A percentile compares a stretch with the other conserved stretches of the same genome.
These are phyloP conservation scores for Gynochthodes officinalis DNA, from an alignment of 257 asterid genomes.

Conservation along the genomic window DNA sequence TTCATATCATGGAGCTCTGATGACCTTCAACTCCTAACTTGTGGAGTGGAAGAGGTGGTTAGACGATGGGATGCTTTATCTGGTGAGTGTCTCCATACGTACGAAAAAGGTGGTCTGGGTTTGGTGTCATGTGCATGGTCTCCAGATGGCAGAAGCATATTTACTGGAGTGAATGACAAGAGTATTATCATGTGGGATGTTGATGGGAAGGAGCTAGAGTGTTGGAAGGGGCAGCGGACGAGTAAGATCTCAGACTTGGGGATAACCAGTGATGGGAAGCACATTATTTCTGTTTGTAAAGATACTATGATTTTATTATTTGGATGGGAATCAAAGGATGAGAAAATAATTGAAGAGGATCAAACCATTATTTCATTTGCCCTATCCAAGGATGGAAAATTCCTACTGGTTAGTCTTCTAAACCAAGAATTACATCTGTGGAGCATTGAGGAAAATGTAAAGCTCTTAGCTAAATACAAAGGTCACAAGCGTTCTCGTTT, in stretches of 20 bases:
- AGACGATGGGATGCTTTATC: conserved; percentile 75
- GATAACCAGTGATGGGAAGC: conserved; percentile 57
- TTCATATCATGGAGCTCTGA: conserved; percentile 84
- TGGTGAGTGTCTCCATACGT: conserved; percentile 70
- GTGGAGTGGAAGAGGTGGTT: conserved; percentile 81
- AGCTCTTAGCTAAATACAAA: conserved; percentile 62
- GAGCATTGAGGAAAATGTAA: conserved; percentile 58
- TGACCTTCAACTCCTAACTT: conserved; percentile 70
- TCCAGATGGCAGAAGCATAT: conserved; percentile 62
- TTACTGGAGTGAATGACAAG: conserved; percentile 72
- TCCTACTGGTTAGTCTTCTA: conserved; percentile 65
- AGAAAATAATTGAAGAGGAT: conserved; percentile 71
- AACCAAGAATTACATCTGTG: conserved; percentile 89
- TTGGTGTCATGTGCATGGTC: conserved; percentile 88
- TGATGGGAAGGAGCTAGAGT: conserved; percentile 77
- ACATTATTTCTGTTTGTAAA: conserved; percentile 65
- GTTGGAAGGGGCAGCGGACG: conserved; percentile 84
- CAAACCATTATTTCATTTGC: conserved; percentile 67
- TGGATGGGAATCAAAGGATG: conserved; percentile 72
- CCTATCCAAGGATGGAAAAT: conserved; percentile 66
- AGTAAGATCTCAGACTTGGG: conserved; percentile 67
- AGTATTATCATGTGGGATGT: conserved; percentile 84
- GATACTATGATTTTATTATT: conserved; percentile 51
- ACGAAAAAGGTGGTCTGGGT: conserved; percentile 69
- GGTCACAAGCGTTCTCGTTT: conserved; percentile 87